A percentile compares a stretch with the other conserved stretches of the same genome.
Conservation (phyloP, 169 alveolate genomes). For the Cryptosporidium baileyi region DNA sequence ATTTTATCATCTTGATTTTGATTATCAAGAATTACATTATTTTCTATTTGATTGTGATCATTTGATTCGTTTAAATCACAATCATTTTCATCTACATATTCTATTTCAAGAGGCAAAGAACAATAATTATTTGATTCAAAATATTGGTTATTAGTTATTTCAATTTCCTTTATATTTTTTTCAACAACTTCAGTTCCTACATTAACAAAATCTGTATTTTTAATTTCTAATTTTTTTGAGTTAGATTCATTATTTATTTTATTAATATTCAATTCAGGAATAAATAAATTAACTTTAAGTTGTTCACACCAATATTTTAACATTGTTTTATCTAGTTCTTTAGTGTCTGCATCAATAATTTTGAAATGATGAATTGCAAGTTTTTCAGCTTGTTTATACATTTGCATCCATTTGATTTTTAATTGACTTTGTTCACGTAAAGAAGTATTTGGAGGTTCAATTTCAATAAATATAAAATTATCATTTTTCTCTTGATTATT, state of each 20-base stretch:
- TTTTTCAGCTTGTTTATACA: conserved; percentile 57
- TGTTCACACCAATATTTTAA: conserved; percentile 14
- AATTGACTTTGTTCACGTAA: conserved; percentile 44
- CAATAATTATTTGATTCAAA: neutral
- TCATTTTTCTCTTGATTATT: neutral
- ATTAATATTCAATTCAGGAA: neutral
- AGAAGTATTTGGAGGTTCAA: conserved; percentile 19
- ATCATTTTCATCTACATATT: conserved; percentile 2
- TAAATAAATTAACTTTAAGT: conserved; percentile 28
- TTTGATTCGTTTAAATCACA: neutral
- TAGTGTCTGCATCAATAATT: conserved; percentile 43
- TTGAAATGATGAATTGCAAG: conserved; percentile 52
- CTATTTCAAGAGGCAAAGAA: conserved; percentile 26
- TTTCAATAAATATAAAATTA: neutral
- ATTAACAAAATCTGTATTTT: neutral
- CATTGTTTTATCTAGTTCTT: neutral
- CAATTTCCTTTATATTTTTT: neutral
- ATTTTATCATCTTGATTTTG: neutral
- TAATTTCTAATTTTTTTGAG: neutral
- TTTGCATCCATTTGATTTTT: conserved; percentile 37
- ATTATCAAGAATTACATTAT: neutral
- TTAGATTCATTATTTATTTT: neutral
- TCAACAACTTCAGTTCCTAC: neutral
- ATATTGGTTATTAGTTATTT: neutral
- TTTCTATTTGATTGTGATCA: neutral